These are phyloP conservation scores for Neonectria magnoliae DNA, from an alignment of 2,329 filamentous ascomycete genomes.

Conservation along the genomic window DNA sequence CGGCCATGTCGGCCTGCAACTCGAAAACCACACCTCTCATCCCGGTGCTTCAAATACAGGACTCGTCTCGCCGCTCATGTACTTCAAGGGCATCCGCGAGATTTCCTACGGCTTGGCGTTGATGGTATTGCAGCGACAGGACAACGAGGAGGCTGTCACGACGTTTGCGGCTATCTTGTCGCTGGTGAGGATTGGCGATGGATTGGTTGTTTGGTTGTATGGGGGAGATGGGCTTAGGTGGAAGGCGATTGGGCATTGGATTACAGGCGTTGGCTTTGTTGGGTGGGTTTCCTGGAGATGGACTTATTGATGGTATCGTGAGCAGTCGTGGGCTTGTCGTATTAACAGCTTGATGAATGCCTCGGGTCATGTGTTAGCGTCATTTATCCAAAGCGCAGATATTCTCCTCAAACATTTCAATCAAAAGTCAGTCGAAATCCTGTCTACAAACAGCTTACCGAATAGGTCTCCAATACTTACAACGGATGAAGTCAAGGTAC, in stretches of 20 bases:
- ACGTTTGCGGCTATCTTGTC: constrained; percentile 43
- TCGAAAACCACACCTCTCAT: constrained; percentile 19
- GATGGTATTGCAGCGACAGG: constrained; percentile 44
- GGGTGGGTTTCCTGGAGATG: constrained; percentile 42
- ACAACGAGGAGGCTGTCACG: constrained; percentile 43
- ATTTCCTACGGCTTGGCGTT: constrained; percentile 45
- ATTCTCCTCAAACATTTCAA: too few relatives aligned
- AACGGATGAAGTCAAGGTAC: background rate
- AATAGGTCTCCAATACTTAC: too few relatives aligned
- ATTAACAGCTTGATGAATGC: background rate
- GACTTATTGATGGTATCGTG: background rate
- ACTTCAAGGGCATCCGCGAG: constrained; percentile 49
- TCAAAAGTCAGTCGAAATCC: too few relatives aligned
- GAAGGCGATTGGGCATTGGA: constrained; percentile 42
- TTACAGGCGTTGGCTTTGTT: constrained; percentile 37
- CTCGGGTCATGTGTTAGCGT: background rate
- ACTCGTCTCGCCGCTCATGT: constrained; percentile 46
- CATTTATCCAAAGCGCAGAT: too few relatives aligned
- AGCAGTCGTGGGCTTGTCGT: background rate
- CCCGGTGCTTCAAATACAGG: background rate
- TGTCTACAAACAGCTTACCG: background rate
- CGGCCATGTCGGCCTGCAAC: constrained; percentile 36
- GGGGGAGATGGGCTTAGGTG: constrained; percentile 39
- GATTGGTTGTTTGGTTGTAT: constrained; percentile 46
- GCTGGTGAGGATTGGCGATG: constrained; percentile 46